A percentile compares a stretch with the other conserved stretches of the same genome.
Conservation (phyloP, 768 basidiomycete species). For the Strobilomyces confusus region DNA sequence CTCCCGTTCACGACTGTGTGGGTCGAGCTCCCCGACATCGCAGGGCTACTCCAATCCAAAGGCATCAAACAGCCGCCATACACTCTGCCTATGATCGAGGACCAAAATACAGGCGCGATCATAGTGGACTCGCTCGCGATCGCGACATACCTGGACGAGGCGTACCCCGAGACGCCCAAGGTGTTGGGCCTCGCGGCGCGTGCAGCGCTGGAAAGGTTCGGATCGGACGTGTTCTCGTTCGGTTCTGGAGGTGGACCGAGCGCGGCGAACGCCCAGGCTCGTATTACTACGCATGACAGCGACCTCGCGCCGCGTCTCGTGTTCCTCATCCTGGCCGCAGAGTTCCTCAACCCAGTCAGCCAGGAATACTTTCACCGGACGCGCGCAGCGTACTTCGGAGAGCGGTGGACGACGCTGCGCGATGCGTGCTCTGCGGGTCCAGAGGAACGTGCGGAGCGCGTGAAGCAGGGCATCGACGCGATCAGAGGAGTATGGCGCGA, state of each 20-base stretch:
- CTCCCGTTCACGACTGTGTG: too few species aligned
- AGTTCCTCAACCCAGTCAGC: slow-evolving; percentile 32
- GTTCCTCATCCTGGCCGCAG: slow-evolving; percentile 23
- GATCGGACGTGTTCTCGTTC: slow-evolving; percentile 10
- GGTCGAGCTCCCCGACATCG: slow-evolving; percentile 44
- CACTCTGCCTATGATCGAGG: too few species aligned
- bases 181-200: slow-evolving; percentile 34
- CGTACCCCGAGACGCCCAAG: slow-evolving; percentile 41
- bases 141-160: slow-evolving; percentile 37
- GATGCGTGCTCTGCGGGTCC: slow-evolving; percentile 16
- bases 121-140: too few species aligned
- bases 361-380: slow-evolving; percentile 39
- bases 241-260: neutral
- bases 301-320: slow-evolving; percentile 5
- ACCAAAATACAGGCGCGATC: too few species aligned
- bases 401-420: slow-evolving; percentile 34
- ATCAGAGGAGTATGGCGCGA: slow-evolving; percentile 29
- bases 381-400: slow-evolving; percentile 31
- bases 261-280: too few species aligned
- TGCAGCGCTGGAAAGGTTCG: slow-evolving; percentile 33
- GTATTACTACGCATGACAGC: too few species aligned
- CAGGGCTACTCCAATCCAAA: slow-evolving; percentile 22
- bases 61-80: slow-evolving; percentile 27
- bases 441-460: slow-evolving; percentile 28
- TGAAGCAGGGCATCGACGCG: slow-evolving; percentile 4